Evolutionary conservation across 495 filamentous ascomycete genomes (phyloP), one percentile per base, ranked within the genome.

Genomic region (Penicillium antarcticum): DNA sequence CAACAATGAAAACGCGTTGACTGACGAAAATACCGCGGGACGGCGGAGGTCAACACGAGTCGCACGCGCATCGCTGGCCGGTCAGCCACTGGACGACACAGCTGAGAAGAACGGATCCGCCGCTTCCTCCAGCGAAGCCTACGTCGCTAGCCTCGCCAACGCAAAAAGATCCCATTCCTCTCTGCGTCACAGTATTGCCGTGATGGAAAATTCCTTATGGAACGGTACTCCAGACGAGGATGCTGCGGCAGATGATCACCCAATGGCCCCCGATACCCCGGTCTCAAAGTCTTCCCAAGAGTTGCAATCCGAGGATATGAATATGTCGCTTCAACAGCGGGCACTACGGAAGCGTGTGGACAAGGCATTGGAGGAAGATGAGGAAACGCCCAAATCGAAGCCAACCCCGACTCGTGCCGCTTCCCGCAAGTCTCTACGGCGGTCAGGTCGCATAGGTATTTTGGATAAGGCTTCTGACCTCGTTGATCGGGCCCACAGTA

Each of bases 341-440:
- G 62, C 63, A 60, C 38, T 75, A 41, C 69, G 81, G 74, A 69
- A 79, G 62, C 48, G 82, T 68, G 69, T 71, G 73, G 55, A 72
- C 66, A 53, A 60, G 68, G 72, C 45, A 65, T 71, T 62, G 73
- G 76, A 55, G 49, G 49, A 80, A 65, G 70, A 78, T 58, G 61
- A 81, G 65, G 65, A 60, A 32, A 49, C 56, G 3, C 43, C 37
- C 23, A 52, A 46, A 36, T 45, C 42, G 16, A 60, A 58, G 32
- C 13, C 35, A n/a, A 50, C 49, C 3, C 48, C 43, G 17, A 12
- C 47, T 11, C 55, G 61, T 35, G 53, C 17, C 39, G 40, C 48
- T 39, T 52, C 62, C 42, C 51, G 51, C 12, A 53, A 45, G 18
- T 53, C 63, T n/a, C 50, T 56, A 41, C 61, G 68, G 42, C 61